phyloP scores from a whole-genome alignment of 805 yeast species.

The Vanderwaltozyma verrucispora region DNA sequence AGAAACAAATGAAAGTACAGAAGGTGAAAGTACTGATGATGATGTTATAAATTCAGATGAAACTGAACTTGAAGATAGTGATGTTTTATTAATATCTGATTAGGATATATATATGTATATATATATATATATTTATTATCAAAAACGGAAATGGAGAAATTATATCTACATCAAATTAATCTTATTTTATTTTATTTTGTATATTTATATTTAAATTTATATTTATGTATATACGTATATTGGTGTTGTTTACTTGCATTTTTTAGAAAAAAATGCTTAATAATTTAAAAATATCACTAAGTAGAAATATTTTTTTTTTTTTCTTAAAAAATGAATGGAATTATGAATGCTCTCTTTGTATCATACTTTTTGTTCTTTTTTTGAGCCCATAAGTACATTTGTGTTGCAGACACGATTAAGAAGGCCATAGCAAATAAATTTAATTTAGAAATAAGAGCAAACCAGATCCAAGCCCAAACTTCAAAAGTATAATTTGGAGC shows the following conservation, averaged over 20 bases:
- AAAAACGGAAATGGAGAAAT: too few relatives aligned
- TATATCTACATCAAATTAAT: too few relatives aligned
- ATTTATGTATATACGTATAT: too few relatives aligned
- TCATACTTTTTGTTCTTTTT: constrained; percentile 80
- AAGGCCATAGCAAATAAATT: constrained; percentile 72
- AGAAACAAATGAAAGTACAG: constrained; percentile 12
- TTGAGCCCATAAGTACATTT: constrained; percentile 89
- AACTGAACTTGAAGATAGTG: constrained; percentile 15
- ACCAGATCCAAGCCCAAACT: constrained; percentile 59
- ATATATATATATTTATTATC: too few relatives aligned
- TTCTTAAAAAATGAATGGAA: constrained; percentile 59
- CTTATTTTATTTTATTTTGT: too few relatives aligned
- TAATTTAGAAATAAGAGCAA: constrained; percentile 55
- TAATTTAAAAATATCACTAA: too few relatives aligned
- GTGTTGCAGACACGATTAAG: constrained; percentile 56
- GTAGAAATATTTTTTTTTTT: not conserved
- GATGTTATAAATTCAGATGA: constrained; percentile 14
- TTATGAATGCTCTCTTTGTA: constrained; percentile 60
- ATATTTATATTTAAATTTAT: not conserved
- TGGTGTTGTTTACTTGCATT: too few relatives aligned
- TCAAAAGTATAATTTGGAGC: constrained; percentile 95
- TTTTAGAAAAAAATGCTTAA: too few relatives aligned
- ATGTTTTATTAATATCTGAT: constrained; percentile 19
- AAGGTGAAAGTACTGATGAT: constrained; percentile 20
- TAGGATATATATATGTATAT: too few relatives aligned